Percentiles rank a stretch among this genome's conserved stretches.
phyloP scores from a whole-genome alignment of 2,329 filamentous ascomycete species.

The Zasmidium angulare region DNA sequence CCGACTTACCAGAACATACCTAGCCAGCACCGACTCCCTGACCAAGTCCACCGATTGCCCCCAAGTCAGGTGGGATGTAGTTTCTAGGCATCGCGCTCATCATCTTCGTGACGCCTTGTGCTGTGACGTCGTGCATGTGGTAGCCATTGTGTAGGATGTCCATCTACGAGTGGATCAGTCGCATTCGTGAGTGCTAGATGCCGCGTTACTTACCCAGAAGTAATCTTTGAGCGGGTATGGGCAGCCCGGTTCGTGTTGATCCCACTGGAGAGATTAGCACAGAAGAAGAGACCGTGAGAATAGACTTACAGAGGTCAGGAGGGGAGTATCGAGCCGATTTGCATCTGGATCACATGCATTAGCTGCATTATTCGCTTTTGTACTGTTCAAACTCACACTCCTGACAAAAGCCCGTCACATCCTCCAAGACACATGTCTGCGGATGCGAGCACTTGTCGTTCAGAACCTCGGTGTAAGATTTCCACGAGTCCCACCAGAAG shows the following conservation, averaged over 20 bases:
- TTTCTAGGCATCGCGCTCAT: background rate
- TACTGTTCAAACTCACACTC: background rate
- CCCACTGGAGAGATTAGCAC: background rate
- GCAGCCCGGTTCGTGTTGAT: background rate
- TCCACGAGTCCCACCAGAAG: conserved; percentile 3
- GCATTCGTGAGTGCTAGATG: background rate
- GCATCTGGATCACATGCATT: background rate
- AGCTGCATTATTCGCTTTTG: background rate
- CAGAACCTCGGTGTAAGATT: background rate
- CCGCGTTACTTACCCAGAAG: conserved; percentile 3
- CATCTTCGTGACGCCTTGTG: conserved; percentile 1
- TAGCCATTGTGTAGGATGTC: conserved; percentile 3
- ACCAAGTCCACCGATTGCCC: background rate
- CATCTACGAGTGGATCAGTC: background rate
- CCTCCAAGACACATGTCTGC: background rate
- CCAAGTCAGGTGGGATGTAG: background rate
- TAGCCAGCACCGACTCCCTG: background rate
- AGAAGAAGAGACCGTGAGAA: too few relatives aligned
- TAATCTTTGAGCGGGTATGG: background rate
- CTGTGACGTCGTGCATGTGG: conserved; percentile 4
- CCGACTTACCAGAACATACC: too few relatives aligned
- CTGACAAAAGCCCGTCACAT: background rate
- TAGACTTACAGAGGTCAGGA: background rate
- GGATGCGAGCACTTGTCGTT: background rate
- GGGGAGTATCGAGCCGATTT: background rate